Conservation (phyloP, 2,329 filamentous ascomycete species). For the Penicillium janthinellum region DNA sequence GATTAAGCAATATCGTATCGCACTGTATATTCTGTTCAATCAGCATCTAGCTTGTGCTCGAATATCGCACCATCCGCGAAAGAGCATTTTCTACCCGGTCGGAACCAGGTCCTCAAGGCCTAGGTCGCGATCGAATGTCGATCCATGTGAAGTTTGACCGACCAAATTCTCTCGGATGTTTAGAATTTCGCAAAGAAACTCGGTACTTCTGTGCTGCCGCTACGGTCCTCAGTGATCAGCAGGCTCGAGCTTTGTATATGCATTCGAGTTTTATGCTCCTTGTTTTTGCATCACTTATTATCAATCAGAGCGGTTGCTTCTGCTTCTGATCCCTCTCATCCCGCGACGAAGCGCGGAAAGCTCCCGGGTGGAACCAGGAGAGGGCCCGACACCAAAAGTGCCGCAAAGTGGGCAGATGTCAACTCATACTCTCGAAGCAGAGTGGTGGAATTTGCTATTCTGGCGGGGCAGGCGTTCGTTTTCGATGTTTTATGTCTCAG, state of each 20-base stretch:
- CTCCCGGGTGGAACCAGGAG: not conserved
- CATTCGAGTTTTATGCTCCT: too few relatives aligned
- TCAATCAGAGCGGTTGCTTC: not conserved
- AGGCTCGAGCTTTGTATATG: too few relatives aligned
- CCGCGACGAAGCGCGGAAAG: constrained; percentile 1
- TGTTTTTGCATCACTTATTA: not conserved
- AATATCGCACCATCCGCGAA: not conserved
- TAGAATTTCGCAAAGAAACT: not conserved
- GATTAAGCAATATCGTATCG: not conserved
- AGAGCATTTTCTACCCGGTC: not conserved
- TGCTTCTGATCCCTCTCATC: not conserved
- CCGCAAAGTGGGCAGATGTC: not conserved
- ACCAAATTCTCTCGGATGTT: not conserved
- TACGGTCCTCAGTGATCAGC: too few relatives aligned
- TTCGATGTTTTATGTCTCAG: not conserved
- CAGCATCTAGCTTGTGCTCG: not conserved
- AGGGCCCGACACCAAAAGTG: constrained; percentile 1
- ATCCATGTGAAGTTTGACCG: not conserved
- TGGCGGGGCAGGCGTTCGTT: not conserved
- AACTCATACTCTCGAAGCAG: not conserved
- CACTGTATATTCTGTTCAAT: not conserved
- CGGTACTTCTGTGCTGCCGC: not conserved
- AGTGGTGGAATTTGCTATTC: not conserved
- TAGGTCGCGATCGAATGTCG: not conserved
- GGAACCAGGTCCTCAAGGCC: not conserved